These are phyloP conservation scores for Trypanosoma boissoni DNA, from an alignment of 208 protist genomes.

Conservation along the genomic window DNA sequence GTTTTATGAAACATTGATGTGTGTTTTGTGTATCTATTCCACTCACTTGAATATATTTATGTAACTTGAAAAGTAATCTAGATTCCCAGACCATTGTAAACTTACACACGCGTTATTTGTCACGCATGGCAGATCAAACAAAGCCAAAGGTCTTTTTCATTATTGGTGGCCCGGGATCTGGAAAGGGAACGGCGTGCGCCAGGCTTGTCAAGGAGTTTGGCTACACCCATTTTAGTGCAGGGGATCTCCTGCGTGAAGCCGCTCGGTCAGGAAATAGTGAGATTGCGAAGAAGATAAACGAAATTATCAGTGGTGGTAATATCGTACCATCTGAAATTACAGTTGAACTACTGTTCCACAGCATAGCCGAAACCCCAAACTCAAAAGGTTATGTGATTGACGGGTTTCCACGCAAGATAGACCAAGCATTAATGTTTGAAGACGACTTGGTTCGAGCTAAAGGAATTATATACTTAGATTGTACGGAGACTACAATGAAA, in stretches of 20 bases:
- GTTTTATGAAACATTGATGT: no score
- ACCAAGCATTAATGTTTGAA: slow-evolving; percentile 88
- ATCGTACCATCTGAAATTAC: slow-evolving; percentile 90
- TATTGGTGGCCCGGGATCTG: slow-evolving; percentile 82
- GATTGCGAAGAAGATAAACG: slow-evolving; percentile 70
- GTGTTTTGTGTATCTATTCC: no score
- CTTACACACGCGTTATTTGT: no score
- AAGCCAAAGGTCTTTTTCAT: slow-evolving; percentile 82
- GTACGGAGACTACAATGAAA: slow-evolving; percentile 72
- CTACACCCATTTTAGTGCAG: slow-evolving; percentile 84
- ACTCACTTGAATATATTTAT: no score
- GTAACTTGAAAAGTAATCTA: no score
- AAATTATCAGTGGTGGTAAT: slow-evolving; percentile 55
- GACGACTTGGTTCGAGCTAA: slow-evolving; percentile 53
- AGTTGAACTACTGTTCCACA: slow-evolving; percentile 64
- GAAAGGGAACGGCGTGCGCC: slow-evolving; percentile 84
- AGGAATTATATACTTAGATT: slow-evolving; percentile 82
- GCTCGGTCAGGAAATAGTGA: slow-evolving; percentile 50
- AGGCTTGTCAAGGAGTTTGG: slow-evolving; percentile 74
- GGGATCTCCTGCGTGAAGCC: slow-evolving; percentile 82
- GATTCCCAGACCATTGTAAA: no score
- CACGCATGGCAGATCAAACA: not conserved
- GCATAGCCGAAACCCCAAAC: slow-evolving; percentile 59
- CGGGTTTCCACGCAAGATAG: slow-evolving; percentile 85
- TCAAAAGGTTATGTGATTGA: slow-evolving; percentile 83